Conservation (phyloP, 176 grass and related monocot genomes). For the Triticum turgidum region DNA sequence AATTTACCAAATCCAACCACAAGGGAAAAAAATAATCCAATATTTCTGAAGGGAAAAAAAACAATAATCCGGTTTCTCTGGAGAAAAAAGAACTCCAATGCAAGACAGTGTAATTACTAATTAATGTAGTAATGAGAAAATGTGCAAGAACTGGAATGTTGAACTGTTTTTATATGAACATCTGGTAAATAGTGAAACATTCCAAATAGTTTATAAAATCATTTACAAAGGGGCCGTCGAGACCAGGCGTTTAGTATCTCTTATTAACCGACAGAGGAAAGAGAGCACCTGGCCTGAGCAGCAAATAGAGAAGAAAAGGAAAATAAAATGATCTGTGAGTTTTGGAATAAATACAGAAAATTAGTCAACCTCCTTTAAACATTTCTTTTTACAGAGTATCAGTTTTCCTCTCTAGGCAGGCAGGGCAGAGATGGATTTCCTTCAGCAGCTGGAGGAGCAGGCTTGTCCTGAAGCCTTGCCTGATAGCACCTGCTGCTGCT, state of each 20-base stretch:
- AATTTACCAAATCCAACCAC: not conserved
- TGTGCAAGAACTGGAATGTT: not conserved
- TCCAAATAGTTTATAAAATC: not conserved
- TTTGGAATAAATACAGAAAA: constrained; percentile 13
- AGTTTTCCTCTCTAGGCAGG: constrained; percentile 11
- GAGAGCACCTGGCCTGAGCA: not conserved
- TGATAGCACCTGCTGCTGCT: constrained; percentile 23
- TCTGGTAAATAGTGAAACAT: not conserved
- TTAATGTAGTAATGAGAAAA: not conserved
- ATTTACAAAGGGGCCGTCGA: not conserved
- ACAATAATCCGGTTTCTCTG: no score
- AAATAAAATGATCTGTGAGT: constrained; percentile 11
- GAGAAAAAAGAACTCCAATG: not conserved
- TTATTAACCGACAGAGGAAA: not conserved
- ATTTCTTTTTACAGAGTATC: constrained; percentile 43
- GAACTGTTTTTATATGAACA: not conserved
- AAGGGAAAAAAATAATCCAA: not conserved
- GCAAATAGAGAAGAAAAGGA: not conserved
- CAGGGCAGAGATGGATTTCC: not conserved
- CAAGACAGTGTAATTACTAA: not conserved
- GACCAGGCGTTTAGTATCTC: not conserved
- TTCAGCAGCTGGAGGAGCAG: constrained; percentile 7
- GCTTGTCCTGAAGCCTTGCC: constrained; percentile 31
- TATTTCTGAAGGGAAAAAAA: no score
- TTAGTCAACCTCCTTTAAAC: constrained; percentile 9